Evolutionary conservation across 768 basidiomycete species (phyloP).

Genomic region (Naganishia vishniacii): DNA sequence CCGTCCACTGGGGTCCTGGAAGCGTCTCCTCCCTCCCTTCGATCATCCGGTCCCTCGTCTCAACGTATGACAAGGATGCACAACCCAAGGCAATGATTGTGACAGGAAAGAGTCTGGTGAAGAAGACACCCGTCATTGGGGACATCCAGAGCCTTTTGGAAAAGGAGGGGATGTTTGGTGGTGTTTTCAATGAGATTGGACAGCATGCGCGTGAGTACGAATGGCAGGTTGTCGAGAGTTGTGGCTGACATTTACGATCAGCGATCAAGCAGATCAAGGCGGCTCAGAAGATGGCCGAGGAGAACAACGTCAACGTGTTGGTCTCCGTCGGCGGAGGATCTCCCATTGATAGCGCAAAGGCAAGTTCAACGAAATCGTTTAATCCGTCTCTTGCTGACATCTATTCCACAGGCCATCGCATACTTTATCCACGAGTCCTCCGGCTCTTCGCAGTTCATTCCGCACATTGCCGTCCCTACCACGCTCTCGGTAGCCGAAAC

Average conservation of each 20-base stretch:
- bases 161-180: slow-evolving; percentile 59
- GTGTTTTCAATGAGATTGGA: slow-evolving; percentile 55
- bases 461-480: slow-evolving; percentile 74
- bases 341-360: slow-evolving; percentile 69
- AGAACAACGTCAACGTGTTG: slow-evolving; percentile 60
- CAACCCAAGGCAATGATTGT: slow-evolving; percentile 60
- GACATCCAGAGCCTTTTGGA: slow-evolving; percentile 58
- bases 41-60: slow-evolving; percentile 56
- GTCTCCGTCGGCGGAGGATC: slow-evolving; percentile 75
- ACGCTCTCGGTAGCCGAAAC: slow-evolving; percentile 54
- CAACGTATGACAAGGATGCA: slow-evolving; percentile 40
- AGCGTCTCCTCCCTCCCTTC: slow-evolving; percentile 62
- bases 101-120: slow-evolving; percentile 64
- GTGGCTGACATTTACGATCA: neutral
- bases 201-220: slow-evolving; percentile 32
- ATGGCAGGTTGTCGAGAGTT: neutral
- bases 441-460: slow-evolving; percentile 55
- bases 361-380: neutral
- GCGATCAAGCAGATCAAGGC: slow-evolving; percentile 29
- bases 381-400: neutral
- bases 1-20: slow-evolving; percentile 68
- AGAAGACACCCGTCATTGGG: slow-evolving; percentile 65
- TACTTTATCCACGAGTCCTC: slow-evolving; percentile 56
- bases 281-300: slow-evolving; percentile 24
- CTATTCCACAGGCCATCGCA: slow-evolving; percentile 53